Evolutionary conservation across 805 yeast genomes (phyloP), one percentile per base, ranked within the genome.

Genomic region (Pichia nakasei): DNA sequence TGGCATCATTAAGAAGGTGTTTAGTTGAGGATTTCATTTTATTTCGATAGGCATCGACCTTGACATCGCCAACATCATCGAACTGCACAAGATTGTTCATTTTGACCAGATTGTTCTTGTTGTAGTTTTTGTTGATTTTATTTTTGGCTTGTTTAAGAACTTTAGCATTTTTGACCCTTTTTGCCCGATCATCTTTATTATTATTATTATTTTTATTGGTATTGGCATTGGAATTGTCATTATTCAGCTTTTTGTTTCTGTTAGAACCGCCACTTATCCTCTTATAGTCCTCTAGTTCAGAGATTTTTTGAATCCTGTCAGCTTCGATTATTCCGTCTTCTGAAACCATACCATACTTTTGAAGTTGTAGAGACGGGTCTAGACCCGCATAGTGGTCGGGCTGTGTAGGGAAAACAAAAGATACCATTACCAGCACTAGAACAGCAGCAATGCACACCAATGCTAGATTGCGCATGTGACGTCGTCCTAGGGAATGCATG

Each of bases 321-420:
- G 33, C 21, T 37, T 42, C 41, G 4, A 42, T 22, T 19, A 24
- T 27, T 13, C 45, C 45, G 15, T 42, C 45, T 17, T 42, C 45
- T 12, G 41, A 37, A 6, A 32, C 34, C 8, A 32, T 9, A 2
- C 34, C 34, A 32, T 13, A 32, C 8, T 17, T n/a, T 32, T 32
- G 34, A n/a, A 15, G 34, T 27, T 15, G 32, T 27, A 27, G n/a
- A n/a, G 32, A 12, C 6, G 32, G 32, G 32, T 27, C 32, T 27
- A 27, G 32, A 27, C 32, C 12, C 6, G 15, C 32, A 27, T 27
- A 13, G 15, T 27, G 4, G 15, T 27, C 3, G 15, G 22, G 13
- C 27, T 22, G 37, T 9, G 43, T 15, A 18, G 31, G 26, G 5
- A 18, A 35, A 27, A 37, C 17, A 27, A 13, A 9, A 9, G 15